Conservation (phyloP, 2,329 filamentous ascomycete genomes). For the Penicillium freii region DNA sequence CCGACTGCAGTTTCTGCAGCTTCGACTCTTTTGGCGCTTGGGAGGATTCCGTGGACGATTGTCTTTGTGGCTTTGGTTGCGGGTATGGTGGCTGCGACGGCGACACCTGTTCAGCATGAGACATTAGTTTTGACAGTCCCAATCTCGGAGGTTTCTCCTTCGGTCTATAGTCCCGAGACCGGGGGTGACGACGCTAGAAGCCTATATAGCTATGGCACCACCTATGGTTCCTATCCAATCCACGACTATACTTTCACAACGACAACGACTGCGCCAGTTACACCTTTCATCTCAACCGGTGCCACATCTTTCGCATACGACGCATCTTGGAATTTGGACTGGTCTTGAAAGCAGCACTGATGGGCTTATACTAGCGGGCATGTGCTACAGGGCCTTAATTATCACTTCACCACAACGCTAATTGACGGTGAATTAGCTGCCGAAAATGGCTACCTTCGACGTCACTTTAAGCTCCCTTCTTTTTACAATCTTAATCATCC, state of each 20-base stretch:
- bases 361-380: neutral
- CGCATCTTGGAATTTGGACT: neutral
- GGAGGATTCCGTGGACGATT: neutral
- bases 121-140: neutral
- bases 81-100: conserved; percentile 3
- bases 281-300: neutral
- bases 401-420: neutral
- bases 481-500: neutral
- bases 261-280: neutral
- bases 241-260: neutral
- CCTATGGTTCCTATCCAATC: neutral
- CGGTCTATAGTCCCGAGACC: neutral
- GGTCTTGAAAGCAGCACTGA: neutral
- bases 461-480: neutral
- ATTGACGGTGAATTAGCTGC: neutral
- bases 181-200: neutral
- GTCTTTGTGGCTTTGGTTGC: conserved; percentile 6
- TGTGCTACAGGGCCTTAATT: neutral
- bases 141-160: neutral
- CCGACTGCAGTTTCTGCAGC: neutral
- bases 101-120: neutral
- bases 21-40: neutral
- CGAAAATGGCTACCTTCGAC: neutral
- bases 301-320: neutral
- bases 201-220: neutral